Base-by-base conservation (phyloP, 2,329 filamentous ascomycete species). In the Stromatinia cepivora region DNA sequence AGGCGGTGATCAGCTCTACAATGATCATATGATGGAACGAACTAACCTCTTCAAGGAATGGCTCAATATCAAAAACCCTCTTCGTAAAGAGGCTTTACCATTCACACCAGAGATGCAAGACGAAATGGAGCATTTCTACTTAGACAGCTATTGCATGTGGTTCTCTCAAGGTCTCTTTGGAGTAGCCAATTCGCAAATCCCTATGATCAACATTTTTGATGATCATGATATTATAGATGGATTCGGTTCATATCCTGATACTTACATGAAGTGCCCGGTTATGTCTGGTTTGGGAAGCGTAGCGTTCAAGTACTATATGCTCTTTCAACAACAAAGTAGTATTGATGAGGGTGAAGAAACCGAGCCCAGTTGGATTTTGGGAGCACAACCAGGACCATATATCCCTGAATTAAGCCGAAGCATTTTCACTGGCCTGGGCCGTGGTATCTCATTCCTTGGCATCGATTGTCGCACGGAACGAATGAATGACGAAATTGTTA, bases 121-220 rank as follows among this genome's bases (percentile, higher is more conserved):
- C 59, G 93, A 99, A 80, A 82, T 99, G 7, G 95, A 99, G 77
- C 81, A 81, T 0, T 97, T 96, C 76, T 99, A 97, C 76, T 84
- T 99, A 0, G 87, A 97, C 70, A 87, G 92, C 28, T 99, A 99
- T 77, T 88, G 89, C 71, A 91, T 90, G 85, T 99, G 95, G 94
- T 99, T 98, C 80, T 97, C 94, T 0, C 94, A 97, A 76, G 95
- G 96, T 0, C 82, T 98, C 7, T 99, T 97, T 77, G 88, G 91
- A n/a, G 87, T 99, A 77, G 95, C 94, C 7, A 94, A 90, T 75
- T 91, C 92, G 2, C 94, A 98, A 78, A 98, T 99, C 58, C 94
- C 95, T 11, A 98, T 97, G 94, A 88, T 99, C 76, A 99, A 99
- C 79, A 94, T 99, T 79, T 97, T 92, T 84, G 94, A 98, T 79